phyloP scores from a whole-genome alignment of 1,139 yeast species.

The Pichia sp. region DNA sequence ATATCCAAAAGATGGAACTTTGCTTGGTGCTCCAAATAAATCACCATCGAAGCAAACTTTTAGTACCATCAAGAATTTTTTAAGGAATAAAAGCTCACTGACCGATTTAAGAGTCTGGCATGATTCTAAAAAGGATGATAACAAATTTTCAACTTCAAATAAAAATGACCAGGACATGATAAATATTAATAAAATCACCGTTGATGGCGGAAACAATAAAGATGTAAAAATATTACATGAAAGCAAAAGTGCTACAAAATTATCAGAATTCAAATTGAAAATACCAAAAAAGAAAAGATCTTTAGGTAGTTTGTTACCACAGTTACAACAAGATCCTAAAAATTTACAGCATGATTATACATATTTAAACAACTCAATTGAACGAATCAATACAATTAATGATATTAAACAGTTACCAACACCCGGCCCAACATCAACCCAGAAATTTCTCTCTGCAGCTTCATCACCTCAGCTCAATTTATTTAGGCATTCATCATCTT shows the following conservation, averaged over 20 bases:
- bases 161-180: too few species aligned
- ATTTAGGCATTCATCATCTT: background rate
- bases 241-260: conserved; percentile 2
- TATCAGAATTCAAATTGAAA: conserved; percentile 4
- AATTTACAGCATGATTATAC: background rate
- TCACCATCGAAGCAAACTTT: conserved; percentile 14
- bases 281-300: conserved; percentile 10
- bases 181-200: too few species aligned
- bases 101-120: conserved; percentile 10
- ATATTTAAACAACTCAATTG: background rate
- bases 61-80: conserved; percentile 9
- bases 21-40: background rate
- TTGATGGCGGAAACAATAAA: background rate
- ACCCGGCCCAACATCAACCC: background rate
- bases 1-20: background rate
- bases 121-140: conserved; percentile 4
- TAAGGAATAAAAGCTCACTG: conserved; percentile 12
- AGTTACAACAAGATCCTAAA: background rate
- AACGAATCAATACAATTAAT: background rate
- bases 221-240: background rate
- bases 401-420: background rate
- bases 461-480: conserved; percentile 6
- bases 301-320: conserved; percentile 9
- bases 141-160: background rate
- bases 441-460: background rate